Conservation (phyloP, 1,139 yeast species). For the Geotrichum citri-aurantii region DNA sequence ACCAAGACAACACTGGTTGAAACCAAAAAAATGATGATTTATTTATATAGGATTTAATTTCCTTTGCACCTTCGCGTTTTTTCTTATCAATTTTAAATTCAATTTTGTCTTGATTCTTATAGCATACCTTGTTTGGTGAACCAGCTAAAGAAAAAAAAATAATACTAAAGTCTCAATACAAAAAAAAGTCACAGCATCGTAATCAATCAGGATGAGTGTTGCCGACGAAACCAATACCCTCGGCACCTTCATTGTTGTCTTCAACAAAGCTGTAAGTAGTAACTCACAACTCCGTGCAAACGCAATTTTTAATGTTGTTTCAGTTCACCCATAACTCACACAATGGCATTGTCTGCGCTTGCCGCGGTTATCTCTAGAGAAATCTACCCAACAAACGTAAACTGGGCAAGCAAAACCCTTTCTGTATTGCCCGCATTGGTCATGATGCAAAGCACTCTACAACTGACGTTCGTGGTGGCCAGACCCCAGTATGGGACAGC, state of each 20-base stretch:
- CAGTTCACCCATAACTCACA: not conserved
- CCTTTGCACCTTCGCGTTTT: not conserved
- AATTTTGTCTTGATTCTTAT: not conserved
- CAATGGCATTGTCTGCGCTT: not conserved
- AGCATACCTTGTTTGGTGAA: not conserved
- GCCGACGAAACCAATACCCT: conserved; percentile 9
- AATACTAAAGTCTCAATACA: not conserved
- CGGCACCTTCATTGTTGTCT: conserved; percentile 38
- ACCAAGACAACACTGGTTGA: not conserved
- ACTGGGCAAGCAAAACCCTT: conserved; percentile 85
- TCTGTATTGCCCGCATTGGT: conserved; percentile 74
- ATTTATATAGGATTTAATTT: not conserved
- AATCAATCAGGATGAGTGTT: not conserved
- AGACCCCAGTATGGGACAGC: conserved; percentile 81
- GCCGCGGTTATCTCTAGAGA: conserved; percentile 21
- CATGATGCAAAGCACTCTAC: conserved; percentile 72
- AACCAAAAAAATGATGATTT: not conserved
- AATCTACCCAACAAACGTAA: conserved; percentile 79
- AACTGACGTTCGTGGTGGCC: conserved; percentile 77
- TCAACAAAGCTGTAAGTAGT: conserved; percentile 36
- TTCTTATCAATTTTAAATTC: too few relatives aligned
- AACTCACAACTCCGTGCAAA: not conserved
- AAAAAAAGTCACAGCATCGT: not conserved
- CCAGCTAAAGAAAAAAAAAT: not conserved
- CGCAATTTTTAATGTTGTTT: not conserved